These are phyloP conservation scores for Fusarium sp. DNA, from an alignment of 2,329 filamentous ascomycete genomes.

Conservation along the genomic window DNA sequence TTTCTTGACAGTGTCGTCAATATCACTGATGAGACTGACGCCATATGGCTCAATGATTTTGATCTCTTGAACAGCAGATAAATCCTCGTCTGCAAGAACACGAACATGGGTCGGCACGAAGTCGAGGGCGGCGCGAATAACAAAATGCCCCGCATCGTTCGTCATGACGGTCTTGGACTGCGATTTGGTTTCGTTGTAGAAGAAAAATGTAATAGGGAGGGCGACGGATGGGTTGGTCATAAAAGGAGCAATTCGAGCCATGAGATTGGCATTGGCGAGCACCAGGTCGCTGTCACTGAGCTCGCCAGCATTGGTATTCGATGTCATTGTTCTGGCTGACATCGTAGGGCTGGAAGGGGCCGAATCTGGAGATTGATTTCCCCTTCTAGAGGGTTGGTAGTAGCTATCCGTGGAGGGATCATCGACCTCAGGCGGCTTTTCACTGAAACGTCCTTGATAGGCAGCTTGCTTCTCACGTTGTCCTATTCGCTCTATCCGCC, in stretches of 20 bases:
- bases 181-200: constrained; percentile 87
- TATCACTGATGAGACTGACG: constrained; percentile 94
- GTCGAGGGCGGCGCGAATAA: constrained; percentile 79
- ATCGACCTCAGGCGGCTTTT: constrained; percentile 64
- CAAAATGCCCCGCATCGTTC: constrained; percentile 90
- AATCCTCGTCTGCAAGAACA: constrained; percentile 84
- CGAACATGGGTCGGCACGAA: constrained; percentile 92
- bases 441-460: constrained; percentile 78
- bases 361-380: constrained; percentile 53
- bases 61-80: constrained; percentile 84
- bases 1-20: constrained; percentile 97
- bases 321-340: constrained; percentile 48
- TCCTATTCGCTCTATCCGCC: constrained; percentile 78
- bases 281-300: constrained; percentile 81
- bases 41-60: constrained; percentile 80
- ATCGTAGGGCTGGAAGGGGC: constrained; percentile 58
- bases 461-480: constrained; percentile 77
- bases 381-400: constrained; percentile 47
- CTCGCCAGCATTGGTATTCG: constrained; percentile 57
- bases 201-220: constrained; percentile 88
- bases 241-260: constrained; percentile 89
- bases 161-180: constrained; percentile 87
- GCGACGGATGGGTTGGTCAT: constrained; percentile 84
- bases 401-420: constrained; percentile 48
- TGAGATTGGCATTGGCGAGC: constrained; percentile 85